A percentile compares a stretch with the other conserved stretches of the same genome.
These are phyloP conservation scores for Plasmodium ovale DNA, from an alignment of 169 alveolate genomes.

Conservation along the genomic window DNA sequence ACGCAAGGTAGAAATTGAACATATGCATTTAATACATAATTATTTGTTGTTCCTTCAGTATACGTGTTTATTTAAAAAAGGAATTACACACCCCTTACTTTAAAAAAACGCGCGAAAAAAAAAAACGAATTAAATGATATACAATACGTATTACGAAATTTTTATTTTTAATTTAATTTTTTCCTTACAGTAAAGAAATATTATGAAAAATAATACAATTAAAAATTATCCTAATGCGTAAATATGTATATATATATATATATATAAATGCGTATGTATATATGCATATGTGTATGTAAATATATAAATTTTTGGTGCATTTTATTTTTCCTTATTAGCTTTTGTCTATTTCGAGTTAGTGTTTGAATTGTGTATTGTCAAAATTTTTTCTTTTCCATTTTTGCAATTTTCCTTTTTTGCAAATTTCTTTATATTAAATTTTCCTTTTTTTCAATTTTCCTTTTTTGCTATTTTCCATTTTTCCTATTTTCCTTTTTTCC, in stretches of 20 bases:
- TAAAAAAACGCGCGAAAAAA: background rate
- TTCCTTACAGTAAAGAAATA: background rate
- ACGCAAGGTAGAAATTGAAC: background rate
- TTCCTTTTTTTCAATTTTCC: too few species aligned
- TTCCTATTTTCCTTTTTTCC: too few species aligned
- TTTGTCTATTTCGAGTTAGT: constrained; percentile 8
- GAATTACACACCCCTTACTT: background rate
- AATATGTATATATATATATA: background rate
- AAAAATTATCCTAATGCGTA: background rate
- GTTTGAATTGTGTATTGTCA: constrained; percentile 6
- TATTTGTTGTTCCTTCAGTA: background rate
- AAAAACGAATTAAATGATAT: background rate
- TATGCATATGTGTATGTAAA: background rate
- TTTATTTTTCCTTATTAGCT: constrained; percentile 9
- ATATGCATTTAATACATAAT: background rate
- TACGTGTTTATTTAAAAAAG: background rate
- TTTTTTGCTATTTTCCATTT: constrained; percentile 15
- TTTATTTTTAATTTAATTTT: background rate
- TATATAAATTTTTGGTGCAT: constrained; percentile 5
- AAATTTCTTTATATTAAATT: too few species aligned
- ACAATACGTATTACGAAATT: background rate
- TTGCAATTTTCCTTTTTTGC: too few species aligned
- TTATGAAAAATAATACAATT: too few species aligned
- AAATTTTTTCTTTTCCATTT: too few species aligned
- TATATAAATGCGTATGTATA: background rate